Conservation (phyloP, 2,329 filamentous ascomycete species). For the Fusarium sp. region DNA sequence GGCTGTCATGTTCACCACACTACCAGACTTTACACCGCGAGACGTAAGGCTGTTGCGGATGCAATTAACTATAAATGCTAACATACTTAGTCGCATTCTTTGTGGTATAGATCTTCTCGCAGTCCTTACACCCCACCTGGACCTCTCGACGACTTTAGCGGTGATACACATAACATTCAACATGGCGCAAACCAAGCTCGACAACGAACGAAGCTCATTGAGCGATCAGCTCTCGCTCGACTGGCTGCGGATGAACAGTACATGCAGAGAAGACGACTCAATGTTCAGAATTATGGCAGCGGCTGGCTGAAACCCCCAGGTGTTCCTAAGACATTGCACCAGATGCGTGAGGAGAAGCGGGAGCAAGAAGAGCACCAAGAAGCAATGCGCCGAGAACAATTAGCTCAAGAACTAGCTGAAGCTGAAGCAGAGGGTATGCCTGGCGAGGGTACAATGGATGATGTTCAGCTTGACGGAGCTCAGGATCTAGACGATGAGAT, state of each 20-base stretch:
- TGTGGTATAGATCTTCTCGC: constrained; percentile 77
- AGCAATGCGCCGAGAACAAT: constrained; percentile 74
- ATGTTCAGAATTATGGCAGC: constrained; percentile 87
- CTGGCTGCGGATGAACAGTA: constrained; percentile 81
- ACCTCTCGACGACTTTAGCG: constrained; percentile 47
- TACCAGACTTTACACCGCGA: constrained; percentile 75
- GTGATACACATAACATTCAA: constrained; percentile 41
- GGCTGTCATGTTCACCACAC: constrained; percentile 66
- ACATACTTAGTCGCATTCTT: constrained; percentile 69
- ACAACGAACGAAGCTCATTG: constrained; percentile 57
- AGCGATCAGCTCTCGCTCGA: constrained; percentile 72
- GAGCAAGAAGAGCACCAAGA: constrained; percentile 89
- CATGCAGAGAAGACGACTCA: constrained; percentile 78
- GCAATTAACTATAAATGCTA: not conserved
- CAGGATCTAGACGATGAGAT: constrained; percentile 78
- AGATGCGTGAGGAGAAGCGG: constrained; percentile 86
- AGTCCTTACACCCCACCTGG: constrained; percentile 54
- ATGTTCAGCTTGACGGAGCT: constrained; percentile 64
- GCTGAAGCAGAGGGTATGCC: constrained; percentile 60
- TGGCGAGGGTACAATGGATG: constrained; percentile 61
- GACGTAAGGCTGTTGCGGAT: constrained; percentile 63
- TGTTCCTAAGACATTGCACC: constrained; percentile 87
- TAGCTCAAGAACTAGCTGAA: constrained; percentile 79
- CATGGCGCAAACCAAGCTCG: constrained; percentile 49
- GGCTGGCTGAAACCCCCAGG: constrained; percentile 92